phyloP scores from a whole-genome alignment of 805 yeast genomes.

The Saturnispora serradocipensis region DNA sequence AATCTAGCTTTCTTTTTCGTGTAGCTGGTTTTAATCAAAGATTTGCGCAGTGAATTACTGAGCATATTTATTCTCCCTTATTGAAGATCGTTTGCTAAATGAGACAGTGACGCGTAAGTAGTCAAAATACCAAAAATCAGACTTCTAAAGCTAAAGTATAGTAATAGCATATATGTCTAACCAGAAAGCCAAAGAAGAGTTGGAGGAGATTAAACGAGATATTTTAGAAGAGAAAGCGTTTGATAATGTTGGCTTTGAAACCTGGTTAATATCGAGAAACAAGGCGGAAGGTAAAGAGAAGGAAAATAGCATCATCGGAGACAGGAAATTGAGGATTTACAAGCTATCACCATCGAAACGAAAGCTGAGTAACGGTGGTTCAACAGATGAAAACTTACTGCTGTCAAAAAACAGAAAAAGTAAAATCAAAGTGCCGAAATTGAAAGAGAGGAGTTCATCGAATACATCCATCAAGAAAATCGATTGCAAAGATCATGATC shows the following conservation, averaged over 20 bases:
- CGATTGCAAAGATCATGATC: neutral
- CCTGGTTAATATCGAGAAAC: neutral
- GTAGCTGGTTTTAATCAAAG: neutral
- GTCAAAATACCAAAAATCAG: neutral
- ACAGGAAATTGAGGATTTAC: neutral
- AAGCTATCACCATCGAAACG: neutral
- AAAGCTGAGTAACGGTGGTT: neutral
- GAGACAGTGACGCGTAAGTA: neutral
- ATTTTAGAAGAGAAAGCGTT: neutral
- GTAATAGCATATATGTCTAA: neutral
- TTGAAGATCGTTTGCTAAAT: neutral
- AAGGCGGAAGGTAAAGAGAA: neutral
- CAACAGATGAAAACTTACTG: neutral
- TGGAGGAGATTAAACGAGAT: neutral
- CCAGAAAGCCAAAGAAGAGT: neutral
- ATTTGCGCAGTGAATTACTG: neutral
- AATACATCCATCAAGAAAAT: neutral
- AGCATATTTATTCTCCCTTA: neutral
- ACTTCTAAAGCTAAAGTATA: neutral
- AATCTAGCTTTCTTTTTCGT: neutral
- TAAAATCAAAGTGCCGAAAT: neutral
- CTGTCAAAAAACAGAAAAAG: neutral
- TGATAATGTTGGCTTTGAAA: constrained; percentile 2
- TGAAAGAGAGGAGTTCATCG: neutral
- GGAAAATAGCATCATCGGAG: neutral